Percentiles rank a stretch among this genome's conserved stretches.
These are phyloP conservation scores for Trypethelium eluteriae DNA, from an alignment of 495 filamentous ascomycete genomes.

Conservation along the genomic window DNA sequence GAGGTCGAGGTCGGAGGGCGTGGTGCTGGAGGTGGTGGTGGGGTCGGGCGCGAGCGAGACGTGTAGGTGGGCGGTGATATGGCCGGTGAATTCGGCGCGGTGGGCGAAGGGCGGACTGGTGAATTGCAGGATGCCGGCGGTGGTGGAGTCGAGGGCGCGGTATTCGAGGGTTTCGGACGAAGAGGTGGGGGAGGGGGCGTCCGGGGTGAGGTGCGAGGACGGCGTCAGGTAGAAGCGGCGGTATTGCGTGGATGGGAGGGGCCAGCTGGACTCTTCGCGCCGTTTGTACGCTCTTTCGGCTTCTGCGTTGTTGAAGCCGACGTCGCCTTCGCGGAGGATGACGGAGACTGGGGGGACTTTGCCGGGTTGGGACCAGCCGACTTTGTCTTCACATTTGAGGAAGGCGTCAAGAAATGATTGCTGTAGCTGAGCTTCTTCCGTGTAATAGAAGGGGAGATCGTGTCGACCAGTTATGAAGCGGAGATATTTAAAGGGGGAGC, in stretches of 20 bases:
- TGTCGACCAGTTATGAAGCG: constrained; percentile 62
- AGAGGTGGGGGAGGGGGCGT: constrained; percentile 14
- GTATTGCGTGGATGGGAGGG: constrained; percentile 54
- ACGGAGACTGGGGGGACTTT: constrained; percentile 51
- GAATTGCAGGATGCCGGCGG: constrained; percentile 47
- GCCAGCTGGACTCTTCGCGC: constrained; percentile 55
- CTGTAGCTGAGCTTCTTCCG: constrained; percentile 57
- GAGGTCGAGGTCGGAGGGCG: constrained; percentile 52
- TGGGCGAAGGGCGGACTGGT: constrained; percentile 45
- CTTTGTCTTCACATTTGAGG: constrained; percentile 53
- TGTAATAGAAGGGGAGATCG: constrained; percentile 64
- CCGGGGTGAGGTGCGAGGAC: constrained; percentile 32
- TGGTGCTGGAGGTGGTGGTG: constrained; percentile 22
- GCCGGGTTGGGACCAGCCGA: constrained; percentile 49
- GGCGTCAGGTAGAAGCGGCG: constrained; percentile 47
- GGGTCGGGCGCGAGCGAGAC: not conserved
- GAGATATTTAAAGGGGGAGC: constrained; percentile 56
- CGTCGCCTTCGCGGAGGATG: constrained; percentile 53
- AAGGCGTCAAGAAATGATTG: constrained; percentile 60
- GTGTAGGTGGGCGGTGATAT: constrained; percentile 51
- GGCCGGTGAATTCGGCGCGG: constrained; percentile 55
- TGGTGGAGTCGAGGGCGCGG: constrained; percentile 33
- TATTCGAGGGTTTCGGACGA: constrained; percentile 30
- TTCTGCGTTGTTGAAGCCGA: constrained; percentile 54
- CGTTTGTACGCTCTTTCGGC: constrained; percentile 45